Evolutionary conservation across 306 rosid genomes (phyloP), one percentile per base, ranked within the genome.

Genomic region (Medicago lupulina): DNA sequence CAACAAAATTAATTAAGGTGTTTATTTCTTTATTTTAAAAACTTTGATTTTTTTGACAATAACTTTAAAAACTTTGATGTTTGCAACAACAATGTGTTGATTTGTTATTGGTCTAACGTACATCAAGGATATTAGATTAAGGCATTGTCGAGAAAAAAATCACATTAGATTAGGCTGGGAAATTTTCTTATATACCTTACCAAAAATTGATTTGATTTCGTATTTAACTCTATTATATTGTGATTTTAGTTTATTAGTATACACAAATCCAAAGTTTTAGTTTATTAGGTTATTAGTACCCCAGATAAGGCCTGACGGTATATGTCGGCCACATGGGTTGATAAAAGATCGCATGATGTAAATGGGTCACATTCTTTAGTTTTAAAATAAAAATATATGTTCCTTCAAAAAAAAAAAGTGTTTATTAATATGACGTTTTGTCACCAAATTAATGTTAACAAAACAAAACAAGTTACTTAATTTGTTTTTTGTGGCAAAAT

Each of bases 311-410:
- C 66, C 41, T 60, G 66, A 60, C 0, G 13, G 1, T 28, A 60
- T 60, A 17, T 60, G 66, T 60, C 66, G 66, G 66, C 66, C 66
- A 60, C 40, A 28, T 28, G 66, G 41, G 13, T 23, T 25, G 7
- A 13, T 7, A 25, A 25, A 58, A 58, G 15, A 2, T 2, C n/a
- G 64, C n/a, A 23, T 60, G 66, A 60, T 13, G 66, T 60, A 13
- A 60, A 14, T 60, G 10, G 10, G 40, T 28, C 66, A 60, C 40
- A 1, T 23, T 55, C 14, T 55, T 55, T 8, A 9, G 10, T 28
- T 28, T 28, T 28, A 28, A 28, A 28, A 28, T 28, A 28, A 28
- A 28, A 28, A 28, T 28, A 28, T 28, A n/a, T n/a, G n/a, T n/a
- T n/a, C n/a, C n/a, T n/a, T n/a, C n/a, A n/a, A n/a, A n/a, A n/a